These are phyloP conservation scores for Rhynchospora breviuscula DNA, from an alignment of 176 grass and related monocot species.

Conservation along the genomic window DNA sequence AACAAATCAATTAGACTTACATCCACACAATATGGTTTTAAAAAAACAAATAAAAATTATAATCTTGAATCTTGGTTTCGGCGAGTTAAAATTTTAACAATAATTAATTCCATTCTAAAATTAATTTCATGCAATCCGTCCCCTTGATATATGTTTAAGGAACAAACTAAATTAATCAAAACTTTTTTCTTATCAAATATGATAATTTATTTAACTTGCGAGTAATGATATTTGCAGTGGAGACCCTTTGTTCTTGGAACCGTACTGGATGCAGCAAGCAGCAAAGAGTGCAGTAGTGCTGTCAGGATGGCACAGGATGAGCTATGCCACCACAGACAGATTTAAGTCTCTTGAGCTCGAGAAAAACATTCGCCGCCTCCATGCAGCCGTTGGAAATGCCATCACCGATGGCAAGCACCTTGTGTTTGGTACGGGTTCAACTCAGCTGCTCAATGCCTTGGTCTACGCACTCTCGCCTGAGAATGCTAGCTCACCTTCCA, in stretches of 20 bases:
- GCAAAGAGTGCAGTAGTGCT: constrained; percentile 47
- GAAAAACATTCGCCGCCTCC: constrained; percentile 41
- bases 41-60: too few relatives aligned
- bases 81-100: too few relatives aligned
- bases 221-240: constrained; percentile 27
- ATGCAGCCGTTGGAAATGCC: constrained; percentile 53
- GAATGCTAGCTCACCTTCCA: constrained; percentile 24
- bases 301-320: constrained; percentile 74
- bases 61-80: too few relatives aligned
- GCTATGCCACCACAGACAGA: constrained; percentile 19
- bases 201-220: background rate
- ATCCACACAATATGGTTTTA: too few relatives aligned
- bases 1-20: too few relatives aligned
- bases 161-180: too few relatives aligned
- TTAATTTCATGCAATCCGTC: too few relatives aligned
- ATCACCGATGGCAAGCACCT: constrained; percentile 46
- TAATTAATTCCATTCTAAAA: too few relatives aligned
- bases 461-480: constrained; percentile 56
- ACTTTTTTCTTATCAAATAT: background rate
- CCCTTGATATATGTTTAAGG: too few relatives aligned
- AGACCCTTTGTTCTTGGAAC: constrained; percentile 71
- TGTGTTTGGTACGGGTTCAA: constrained; percentile 36
- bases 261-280: constrained; percentile 69
- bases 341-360: constrained; percentile 63
- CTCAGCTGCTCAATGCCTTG: constrained; percentile 59